Evolutionary conservation across 2,329 filamentous ascomycete species (phyloP), one percentile per base, ranked within the genome.

Genomic region (Colletotrichum nymphaeae): DNA sequence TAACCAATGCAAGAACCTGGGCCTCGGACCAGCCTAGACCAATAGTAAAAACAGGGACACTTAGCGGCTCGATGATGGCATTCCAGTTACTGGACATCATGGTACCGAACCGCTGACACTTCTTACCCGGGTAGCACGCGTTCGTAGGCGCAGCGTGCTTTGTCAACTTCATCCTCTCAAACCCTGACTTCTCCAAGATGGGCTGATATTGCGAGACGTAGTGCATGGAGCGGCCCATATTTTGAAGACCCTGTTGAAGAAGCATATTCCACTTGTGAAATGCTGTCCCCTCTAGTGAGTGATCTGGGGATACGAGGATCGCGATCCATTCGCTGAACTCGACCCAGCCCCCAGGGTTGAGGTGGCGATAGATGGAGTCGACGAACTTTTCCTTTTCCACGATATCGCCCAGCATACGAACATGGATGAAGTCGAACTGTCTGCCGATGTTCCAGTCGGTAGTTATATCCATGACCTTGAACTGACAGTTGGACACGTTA

Each of bases 1-100:
- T 75, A 16, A 83, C 75, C 55, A 83, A 82, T 6, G 79, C 77
- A 49, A 80, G 77, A 0, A 83, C 79, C 58, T 83, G 78, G 6
- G 80, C 75, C 12, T 75, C 57, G 1, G 75, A 75, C 84, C 84
- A 85, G 0, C 81, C 81, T 30, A 83, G 73, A 0, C 76, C 78
- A 32, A 80, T 80, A 1, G 84, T 85, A 62, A 84, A 84, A 1
- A 85, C 74, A 0, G 80, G 81, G 64, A 84, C 78, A 32, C 79
- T 83, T 19, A 84, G 76, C 4, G 71, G 71, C 42, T 73, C 71
- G 11, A 73, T 63, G 56, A 73, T 77, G n/a, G 76, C 66, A n/a
- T 76, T 73, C 72, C 77, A 78, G 58, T 81, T 81, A 6, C 59
- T 64, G 4, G 69, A 71, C 78, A 81, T 80, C 76, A 80, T 77